Percentiles rank a stretch among this genome's conserved stretches.
phyloP scores from a whole-genome alignment of 2,329 filamentous ascomycete genomes.

The Chrysosporium queenslandicum region DNA sequence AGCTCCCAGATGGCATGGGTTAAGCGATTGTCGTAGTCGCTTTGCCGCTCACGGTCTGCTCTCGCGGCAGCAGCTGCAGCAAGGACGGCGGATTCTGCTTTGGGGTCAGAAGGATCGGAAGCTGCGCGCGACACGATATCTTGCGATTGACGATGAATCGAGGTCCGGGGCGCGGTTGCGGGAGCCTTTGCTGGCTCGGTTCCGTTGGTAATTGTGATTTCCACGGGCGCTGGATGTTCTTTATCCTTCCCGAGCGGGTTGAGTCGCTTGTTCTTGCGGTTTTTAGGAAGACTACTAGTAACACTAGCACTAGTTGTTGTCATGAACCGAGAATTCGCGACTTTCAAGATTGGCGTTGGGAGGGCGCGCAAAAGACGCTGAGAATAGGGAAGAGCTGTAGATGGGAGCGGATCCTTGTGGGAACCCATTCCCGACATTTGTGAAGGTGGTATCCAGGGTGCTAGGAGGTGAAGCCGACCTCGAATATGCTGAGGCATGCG shows the following conservation, averaged over 20 bases:
- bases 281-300: constrained; percentile 64
- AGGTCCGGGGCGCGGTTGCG: constrained; percentile 18
- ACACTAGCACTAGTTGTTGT: constrained; percentile 79
- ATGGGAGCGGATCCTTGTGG: constrained; percentile 62
- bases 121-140: constrained; percentile 14
- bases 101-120: constrained; percentile 12
- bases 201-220: constrained; percentile 17
- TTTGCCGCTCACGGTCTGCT: constrained; percentile 29
- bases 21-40: constrained; percentile 66
- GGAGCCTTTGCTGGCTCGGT: constrained; percentile 18
- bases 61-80: constrained; percentile 51
- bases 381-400: constrained; percentile 73
- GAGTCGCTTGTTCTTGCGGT: constrained; percentile 37
- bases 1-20: constrained; percentile 93
- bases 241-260: constrained; percentile 22
- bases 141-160: constrained; percentile 17
- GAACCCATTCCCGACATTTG: constrained; percentile 75
- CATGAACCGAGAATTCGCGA: constrained; percentile 93
- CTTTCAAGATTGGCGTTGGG: constrained; percentile 81
- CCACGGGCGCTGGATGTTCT: constrained; percentile 20
- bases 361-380: constrained; percentile 84
- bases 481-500: constrained; percentile 94
- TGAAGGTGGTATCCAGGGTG: constrained; percentile 94
- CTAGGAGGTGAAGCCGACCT: constrained; percentile 84
- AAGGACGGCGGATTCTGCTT: constrained; percentile 32